Percentiles rank a stretch among this genome's conserved stretches.
phyloP scores from a whole-genome alignment of 2,329 filamentous ascomycete species.

The Calonectria ilicicola region DNA sequence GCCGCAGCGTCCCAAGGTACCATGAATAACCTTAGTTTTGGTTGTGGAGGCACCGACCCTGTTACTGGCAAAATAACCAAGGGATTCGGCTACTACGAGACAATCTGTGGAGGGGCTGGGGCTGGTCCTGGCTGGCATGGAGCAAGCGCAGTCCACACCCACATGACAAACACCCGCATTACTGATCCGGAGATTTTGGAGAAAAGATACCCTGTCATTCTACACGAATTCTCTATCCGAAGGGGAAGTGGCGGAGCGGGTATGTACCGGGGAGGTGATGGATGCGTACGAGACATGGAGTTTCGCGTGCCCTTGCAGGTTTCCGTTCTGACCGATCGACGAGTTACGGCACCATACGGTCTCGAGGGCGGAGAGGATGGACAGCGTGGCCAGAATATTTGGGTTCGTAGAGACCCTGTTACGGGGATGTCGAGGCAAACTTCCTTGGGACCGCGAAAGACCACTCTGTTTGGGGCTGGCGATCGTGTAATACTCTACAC shows the following conservation, averaged over 20 bases:
- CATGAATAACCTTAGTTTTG: constrained; percentile 85
- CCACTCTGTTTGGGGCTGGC: constrained; percentile 34
- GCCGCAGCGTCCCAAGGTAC: constrained; percentile 83
- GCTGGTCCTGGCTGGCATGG: constrained; percentile 46
- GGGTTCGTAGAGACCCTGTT: constrained; percentile 59
- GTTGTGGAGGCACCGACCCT: constrained; percentile 65
- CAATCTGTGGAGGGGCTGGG: constrained; percentile 49
- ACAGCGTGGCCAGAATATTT: constrained; percentile 76
- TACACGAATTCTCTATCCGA: constrained; percentile 48
- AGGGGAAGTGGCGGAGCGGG: constrained; percentile 67
- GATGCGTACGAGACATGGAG: constrained; percentile 83
- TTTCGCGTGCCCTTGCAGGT: constrained; percentile 83
- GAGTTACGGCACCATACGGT: constrained; percentile 82
- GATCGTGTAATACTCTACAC: constrained; percentile 42
- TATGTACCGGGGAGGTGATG: constrained; percentile 78
- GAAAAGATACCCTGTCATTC: constrained; percentile 48
- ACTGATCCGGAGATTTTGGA: constrained; percentile 52
- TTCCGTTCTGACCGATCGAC: constrained; percentile 81
- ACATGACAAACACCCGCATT: constrained; percentile 55
- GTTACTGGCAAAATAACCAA: constrained; percentile 39
- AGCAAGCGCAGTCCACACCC: constrained; percentile 45
- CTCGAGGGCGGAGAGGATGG: constrained; percentile 79
- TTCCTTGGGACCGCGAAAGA: constrained; percentile 35
- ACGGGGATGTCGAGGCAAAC: constrained; percentile 48
- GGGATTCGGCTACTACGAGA: constrained; percentile 52